Evolutionary conservation across 352 stramenopile genomes (phyloP).

Genomic region (Phytopythium litorale): DNA sequence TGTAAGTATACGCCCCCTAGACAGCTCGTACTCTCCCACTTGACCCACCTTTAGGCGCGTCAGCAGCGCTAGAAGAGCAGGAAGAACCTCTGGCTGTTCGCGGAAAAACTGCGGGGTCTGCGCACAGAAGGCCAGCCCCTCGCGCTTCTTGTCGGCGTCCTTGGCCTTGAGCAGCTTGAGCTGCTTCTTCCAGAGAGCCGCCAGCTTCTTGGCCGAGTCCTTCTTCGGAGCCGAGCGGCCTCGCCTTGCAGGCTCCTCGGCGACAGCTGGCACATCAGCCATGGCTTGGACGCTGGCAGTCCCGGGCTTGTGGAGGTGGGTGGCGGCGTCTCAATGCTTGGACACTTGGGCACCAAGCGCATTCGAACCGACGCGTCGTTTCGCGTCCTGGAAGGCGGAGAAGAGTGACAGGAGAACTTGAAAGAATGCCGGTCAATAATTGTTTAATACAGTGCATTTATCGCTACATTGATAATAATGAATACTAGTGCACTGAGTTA

Average conservation of each 20-base stretch:
- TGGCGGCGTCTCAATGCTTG: no score
- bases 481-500: no score
- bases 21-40: no score
- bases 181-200: conserved; percentile 47
- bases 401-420: neutral
- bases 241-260: neutral
- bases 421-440: neutral
- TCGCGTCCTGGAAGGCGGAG: neutral
- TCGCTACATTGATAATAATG: no score
- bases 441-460: no score
- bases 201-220: conserved; percentile 25
- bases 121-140: conserved; percentile 46
- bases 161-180: conserved; percentile 65
- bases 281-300: neutral
- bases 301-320: no score
- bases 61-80: conserved; percentile 45
- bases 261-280: neutral
- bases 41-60: conserved; percentile 45
- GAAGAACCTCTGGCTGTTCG: conserved; percentile 49
- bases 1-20: neutral
- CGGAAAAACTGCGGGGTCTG: conserved; percentile 53
- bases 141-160: conserved; percentile 56
- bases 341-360: no score
- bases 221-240: neutral
- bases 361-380: neutral